Conservation (phyloP, 208 protist species). For the Wallacemonas sp. region DNA sequence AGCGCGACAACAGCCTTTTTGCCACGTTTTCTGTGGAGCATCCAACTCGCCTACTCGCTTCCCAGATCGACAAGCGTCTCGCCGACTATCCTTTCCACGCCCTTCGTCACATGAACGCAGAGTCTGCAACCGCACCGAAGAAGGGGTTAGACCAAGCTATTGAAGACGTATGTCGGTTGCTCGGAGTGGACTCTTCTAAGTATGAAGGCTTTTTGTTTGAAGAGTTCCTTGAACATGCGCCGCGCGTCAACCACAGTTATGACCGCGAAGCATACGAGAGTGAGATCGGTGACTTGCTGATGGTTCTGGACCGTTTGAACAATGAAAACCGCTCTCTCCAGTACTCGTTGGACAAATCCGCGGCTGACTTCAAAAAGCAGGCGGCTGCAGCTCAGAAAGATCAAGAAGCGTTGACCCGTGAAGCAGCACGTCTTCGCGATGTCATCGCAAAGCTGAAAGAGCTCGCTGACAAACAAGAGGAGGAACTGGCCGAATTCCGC, state of each 20-base stretch:
- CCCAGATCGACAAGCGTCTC: constrained; percentile 32
- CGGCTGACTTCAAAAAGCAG: constrained; percentile 45
- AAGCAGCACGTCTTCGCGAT: constrained; percentile 41
- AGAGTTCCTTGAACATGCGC: constrained; percentile 50
- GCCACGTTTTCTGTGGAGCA: constrained; percentile 44
- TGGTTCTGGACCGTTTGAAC: constrained; percentile 48
- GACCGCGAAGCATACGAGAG: constrained; percentile 70
- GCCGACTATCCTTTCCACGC: constrained; percentile 33
- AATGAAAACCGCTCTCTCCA: constrained; percentile 58
- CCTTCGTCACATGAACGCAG: constrained; percentile 30
- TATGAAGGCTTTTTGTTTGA: constrained; percentile 42
- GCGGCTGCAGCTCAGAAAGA: constrained; percentile 44
- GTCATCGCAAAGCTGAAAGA: constrained; percentile 51
- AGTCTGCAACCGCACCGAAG: constrained; percentile 23
- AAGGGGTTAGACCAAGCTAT: constrained; percentile 52
- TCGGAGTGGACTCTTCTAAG: constrained; percentile 33
- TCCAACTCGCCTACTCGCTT: constrained; percentile 16
- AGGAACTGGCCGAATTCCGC: constrained; percentile 31
- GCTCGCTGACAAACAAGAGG: constrained; percentile 39
- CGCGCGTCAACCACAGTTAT: constrained; percentile 23
- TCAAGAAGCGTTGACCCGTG: constrained; percentile 28
- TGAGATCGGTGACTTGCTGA: constrained; percentile 62
- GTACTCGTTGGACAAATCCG: constrained; percentile 47
- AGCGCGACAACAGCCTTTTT: constrained; percentile 20
- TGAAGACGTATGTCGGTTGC: constrained; percentile 31